phyloP scores from a whole-genome alignment of 1,139 yeast genomes.

The Kodamaea suecica region DNA sequence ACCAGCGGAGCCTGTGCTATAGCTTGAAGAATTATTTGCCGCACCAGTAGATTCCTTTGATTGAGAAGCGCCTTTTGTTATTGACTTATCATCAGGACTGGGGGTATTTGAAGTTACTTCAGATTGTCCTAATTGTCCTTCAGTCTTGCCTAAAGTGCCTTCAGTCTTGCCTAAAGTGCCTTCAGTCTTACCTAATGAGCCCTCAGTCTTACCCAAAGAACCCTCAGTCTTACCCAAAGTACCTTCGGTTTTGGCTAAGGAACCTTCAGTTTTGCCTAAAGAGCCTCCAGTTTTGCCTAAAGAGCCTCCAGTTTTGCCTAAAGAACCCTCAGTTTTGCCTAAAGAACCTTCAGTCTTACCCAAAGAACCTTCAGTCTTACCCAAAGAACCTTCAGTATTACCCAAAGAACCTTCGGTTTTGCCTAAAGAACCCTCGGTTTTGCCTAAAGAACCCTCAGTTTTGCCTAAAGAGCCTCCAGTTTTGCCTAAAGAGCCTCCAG shows the following conservation, averaged over 20 bases:
- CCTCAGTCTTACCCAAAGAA: background rate
- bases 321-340: background rate
- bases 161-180: background rate
- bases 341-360: background rate
- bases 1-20: too few relatives aligned
- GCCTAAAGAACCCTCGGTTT: background rate
- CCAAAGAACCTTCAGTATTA: conserved; percentile 1
- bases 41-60: conserved; percentile 5
- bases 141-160: background rate
- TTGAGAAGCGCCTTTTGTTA: too few relatives aligned
- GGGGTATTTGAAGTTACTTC: background rate
- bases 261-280: conserved; percentile 1
- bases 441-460: background rate
- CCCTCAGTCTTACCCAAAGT: conserved; percentile 1
- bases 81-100: too few relatives aligned
- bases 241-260: conserved; percentile 1
- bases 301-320: background rate
- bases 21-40: too few relatives aligned
- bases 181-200: background rate
- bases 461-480: conserved; percentile 9
- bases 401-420: conserved; percentile 1
- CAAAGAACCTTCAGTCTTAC: conserved; percentile 7
- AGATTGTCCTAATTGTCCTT: background rate
- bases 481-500: conserved; percentile 3
- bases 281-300: background rate